A percentile compares a stretch with the other conserved stretches of the same genome.
These are phyloP conservation scores for Fusarium denticulatum DNA, from an alignment of 2,329 filamentous ascomycete species.

Conservation along the genomic window DNA sequence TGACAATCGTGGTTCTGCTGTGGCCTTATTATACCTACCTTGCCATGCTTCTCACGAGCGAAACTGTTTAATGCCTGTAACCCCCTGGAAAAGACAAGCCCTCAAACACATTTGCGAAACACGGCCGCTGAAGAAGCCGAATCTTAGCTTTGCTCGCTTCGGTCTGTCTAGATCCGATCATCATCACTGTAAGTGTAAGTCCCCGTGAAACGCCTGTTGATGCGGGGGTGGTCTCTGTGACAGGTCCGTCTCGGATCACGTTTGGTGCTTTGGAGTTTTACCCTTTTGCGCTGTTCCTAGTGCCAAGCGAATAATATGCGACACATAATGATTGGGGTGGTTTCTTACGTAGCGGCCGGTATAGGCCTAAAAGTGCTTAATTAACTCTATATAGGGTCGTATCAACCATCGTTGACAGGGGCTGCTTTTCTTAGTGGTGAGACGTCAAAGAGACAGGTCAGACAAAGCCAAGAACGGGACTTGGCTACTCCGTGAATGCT, in stretches of 20 bases:
- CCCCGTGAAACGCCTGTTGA: constrained; percentile 27
- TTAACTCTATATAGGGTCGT: constrained; percentile 15
- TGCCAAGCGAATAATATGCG: constrained; percentile 21
- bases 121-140: constrained; percentile 31
- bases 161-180: constrained; percentile 33
- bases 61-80: neutral
- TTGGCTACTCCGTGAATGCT: constrained; percentile 18
- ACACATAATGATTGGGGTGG: constrained; percentile 3
- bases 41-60: neutral
- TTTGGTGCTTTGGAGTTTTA: constrained; percentile 40
- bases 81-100: constrained; percentile 16
- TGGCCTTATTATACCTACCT: constrained; percentile 28
- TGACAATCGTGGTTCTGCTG: constrained; percentile 11
- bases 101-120: constrained; percentile 37
- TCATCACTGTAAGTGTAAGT: neutral
- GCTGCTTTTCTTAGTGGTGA: constrained; percentile 20
- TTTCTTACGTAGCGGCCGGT: constrained; percentile 18
- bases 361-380: constrained; percentile 22
- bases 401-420: neutral
- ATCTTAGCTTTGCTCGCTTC: constrained; percentile 24
- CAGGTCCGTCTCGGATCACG: constrained; percentile 50
- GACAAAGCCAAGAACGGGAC: constrained; percentile 34
- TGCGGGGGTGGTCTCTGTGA: constrained; percentile 44
- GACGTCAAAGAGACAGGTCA: constrained; percentile 25
- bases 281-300: constrained; percentile 17